Conservation (phyloP, 2,329 filamentous ascomycete genomes). For the Colletotrichum theobromicola region DNA sequence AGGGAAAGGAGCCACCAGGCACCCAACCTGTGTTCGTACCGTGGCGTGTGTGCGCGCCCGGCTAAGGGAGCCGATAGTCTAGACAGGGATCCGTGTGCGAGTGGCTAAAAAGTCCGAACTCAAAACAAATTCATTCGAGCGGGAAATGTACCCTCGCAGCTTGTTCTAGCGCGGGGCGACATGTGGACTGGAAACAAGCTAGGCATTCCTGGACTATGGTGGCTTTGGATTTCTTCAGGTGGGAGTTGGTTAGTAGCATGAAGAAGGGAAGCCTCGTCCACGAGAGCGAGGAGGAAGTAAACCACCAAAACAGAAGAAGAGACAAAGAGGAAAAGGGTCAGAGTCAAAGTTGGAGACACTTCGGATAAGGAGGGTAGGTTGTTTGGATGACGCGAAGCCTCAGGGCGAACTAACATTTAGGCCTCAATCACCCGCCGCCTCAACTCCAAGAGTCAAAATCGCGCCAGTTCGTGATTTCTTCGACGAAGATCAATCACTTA, state of each 20-base stretch:
- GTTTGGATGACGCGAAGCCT: conserved; percentile 6
- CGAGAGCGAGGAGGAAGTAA: not conserved
- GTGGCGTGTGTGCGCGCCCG: conserved; percentile 5
- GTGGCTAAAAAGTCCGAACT: not conserved
- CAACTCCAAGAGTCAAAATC: not conserved
- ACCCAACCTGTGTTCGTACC: not conserved
- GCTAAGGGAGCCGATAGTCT: not conserved
- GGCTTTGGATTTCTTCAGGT: not conserved
- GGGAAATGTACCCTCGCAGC: not conserved
- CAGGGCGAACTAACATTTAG: not conserved
- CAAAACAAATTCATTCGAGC: not conserved
- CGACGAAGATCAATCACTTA: not conserved
- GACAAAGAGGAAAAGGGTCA: not conserved
- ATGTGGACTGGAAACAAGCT: not conserved
- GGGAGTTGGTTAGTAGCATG: not conserved
- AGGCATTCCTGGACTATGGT: not conserved
- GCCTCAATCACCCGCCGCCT: not conserved
- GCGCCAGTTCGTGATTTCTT: not conserved
- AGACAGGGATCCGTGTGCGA: not conserved
- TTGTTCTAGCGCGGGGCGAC: not conserved
- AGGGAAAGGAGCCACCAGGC: not conserved
- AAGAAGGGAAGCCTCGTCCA: not conserved
- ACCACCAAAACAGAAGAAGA: no score
- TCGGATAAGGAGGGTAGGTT: not conserved
- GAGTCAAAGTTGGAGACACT: not conserved